Base-by-base conservation (phyloP, 495 filamentous ascomycete species). In the Aspergillus heteromorphus region DNA sequence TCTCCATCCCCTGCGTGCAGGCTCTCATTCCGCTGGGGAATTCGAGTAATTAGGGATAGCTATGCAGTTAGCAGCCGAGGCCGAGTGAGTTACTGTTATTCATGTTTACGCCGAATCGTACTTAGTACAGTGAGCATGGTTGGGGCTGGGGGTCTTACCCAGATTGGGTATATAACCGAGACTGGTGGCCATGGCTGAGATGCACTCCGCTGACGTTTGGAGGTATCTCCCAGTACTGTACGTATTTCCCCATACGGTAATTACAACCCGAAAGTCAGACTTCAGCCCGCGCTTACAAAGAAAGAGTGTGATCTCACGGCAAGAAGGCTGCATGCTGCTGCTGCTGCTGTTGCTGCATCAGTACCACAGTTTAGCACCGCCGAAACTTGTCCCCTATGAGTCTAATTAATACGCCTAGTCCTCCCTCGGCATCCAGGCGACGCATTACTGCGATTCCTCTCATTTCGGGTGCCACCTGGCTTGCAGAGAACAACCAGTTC, bases 161-260 rank as follows among this genome's bases (percentile, higher is more conserved):
- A 29, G 68, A 64, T 40, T 30, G 61, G 68, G 49, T 50, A 60
- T 47, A 67, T 30, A 54, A 63, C 68, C 68, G 68, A 71, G 58
- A 52, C 31, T 49, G 31, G 48, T 49, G 31, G 48, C 31, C 29
- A 49, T 21, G 48, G 48, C 31, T 49, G 36, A 13, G 48, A 47
- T 47, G 20, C 14, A 17, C 43, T 36, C 25, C 42, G 40, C 38
- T 21, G 41, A 49, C 43, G 43, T 47, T 47, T 47, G 23, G 21
- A 18, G 14, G 42, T 25, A 45, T 25, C 14, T 14, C 19, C 42
- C n/a, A n/a, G n/a, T n/a, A n/a, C n/a, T n/a, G n/a, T n/a, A n/a
- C n/a, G n/a, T n/a, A n/a, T n/a, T n/a, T n/a, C n/a, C n/a, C n/a
- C n/a, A n/a, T n/a, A n/a, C n/a, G n/a, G n/a, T n/a, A n/a, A n/a